Evolutionary conservation across 192 early-diverging fungal species (phyloP), one percentile per base, ranked within the genome.

Genomic region (Gaertneriomyces semiglobifer): DNA sequence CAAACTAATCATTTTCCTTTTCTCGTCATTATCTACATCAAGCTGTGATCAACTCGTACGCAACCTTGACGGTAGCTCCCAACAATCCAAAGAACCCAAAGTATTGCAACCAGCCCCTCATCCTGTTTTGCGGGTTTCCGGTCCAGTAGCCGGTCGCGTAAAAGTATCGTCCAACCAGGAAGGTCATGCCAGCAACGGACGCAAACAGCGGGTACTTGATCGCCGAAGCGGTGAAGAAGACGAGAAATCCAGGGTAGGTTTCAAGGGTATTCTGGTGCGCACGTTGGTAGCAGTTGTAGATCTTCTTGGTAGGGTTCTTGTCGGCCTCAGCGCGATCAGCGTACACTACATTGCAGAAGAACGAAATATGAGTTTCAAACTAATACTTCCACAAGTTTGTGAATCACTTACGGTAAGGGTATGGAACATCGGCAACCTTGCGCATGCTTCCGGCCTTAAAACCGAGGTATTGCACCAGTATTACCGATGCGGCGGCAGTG

Each of bases 221-320:
- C 57, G 86, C 82, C 52, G 79, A 75, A 53, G 77, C 39, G 41
- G 80, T 52, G 43, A 89, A 72, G 20, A 85, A 66, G 50, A 75
- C 71, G 45, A 78, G 73, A 73, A 82, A 89, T 1, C 63, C 20
- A 20, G 87, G 81, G 69, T 79, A 84, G 54, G 54, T 57, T 70
- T 92, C 90, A 7, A 90, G 72, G 14, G 82, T 83, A 81, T 90
- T 90, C 60, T 90, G 80, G 63, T 81, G 80, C 38, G 73, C 80
- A 48, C 80, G 68, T 62, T 81, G 77, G 54, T 55, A 53, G 51
- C 90, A 91, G 83, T 91, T 91, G 79, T 89, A 90, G 38, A 84
- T 52, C 64, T 79, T 64, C 72, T 89, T 89, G 65, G 82, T 84
- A 44, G 71, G 69, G 69, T 87, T 83, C 69, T 82, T 75, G 50